Base-by-base conservation (phyloP, 2,329 filamentous ascomycete genomes). In the Achaetomium macrosporum region DNA sequence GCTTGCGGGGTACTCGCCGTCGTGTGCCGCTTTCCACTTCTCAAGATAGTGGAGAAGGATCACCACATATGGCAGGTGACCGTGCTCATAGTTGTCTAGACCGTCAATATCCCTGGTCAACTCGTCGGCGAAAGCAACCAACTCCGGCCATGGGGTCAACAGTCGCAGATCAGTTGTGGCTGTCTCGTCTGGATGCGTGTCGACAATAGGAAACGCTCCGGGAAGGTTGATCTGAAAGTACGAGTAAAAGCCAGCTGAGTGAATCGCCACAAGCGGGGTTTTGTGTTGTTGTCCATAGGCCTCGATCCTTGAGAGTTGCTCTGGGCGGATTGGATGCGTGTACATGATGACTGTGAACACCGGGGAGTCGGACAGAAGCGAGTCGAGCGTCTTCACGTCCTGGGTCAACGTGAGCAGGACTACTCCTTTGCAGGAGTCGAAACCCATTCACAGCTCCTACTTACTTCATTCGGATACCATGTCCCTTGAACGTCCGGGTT, bases 171-270 rank as follows among this genome's bases (percentile, higher is more conserved):
- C 93, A 52, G 87, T 85, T 0, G 83, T 93, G 8, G 89, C 84
- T 37, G 89, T 88, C 39, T 89, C 83, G 58, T 95, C 90, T 1
- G 93, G 93, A 65, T 99, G 93, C 42, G 93, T 97, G 66, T 99
- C 92, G 57, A 99, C 88, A 53, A 99, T 87, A 5, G 92, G 90
- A 63, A 95, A 96, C 29, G 84, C 82, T n/a, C 82, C 76, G 10
- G 88, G 86, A 29, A 96, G 74, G 60, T 81, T 76, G 29, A 95
- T 76, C n/a, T 84, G 87, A 68, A 97, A 95, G 60, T 88, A 88
- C 2, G 89, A 88, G 69, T 93, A 95, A 72, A 95, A 96, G 29
- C 93, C 93, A 39, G 87, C 79, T n/a, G 87, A 96, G 66, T 95
- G 90, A 42, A 93, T 79, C 59, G 90, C 84, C 53, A 97, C 79